phyloP scores from a whole-genome alignment of 345 rosid genomes.

The Corymbia maculata region DNA sequence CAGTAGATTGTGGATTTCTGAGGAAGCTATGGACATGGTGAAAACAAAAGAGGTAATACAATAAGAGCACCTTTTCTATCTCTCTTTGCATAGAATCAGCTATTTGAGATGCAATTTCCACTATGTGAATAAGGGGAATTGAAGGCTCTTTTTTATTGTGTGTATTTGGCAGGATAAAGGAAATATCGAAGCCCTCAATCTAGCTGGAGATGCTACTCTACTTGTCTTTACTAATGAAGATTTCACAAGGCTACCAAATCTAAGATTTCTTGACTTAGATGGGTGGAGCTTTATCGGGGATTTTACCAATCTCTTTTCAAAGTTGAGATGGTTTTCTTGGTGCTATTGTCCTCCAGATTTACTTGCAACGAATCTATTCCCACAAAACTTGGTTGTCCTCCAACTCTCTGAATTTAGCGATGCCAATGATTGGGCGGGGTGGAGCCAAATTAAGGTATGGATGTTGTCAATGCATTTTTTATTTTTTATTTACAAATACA shows the following conservation, averaged over 20 bases:
- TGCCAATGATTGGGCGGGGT: neutral
- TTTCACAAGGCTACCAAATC: neutral
- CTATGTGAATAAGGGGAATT: neutral
- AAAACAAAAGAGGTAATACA: neutral
- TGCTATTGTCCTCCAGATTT: neutral
- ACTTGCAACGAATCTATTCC: neutral
- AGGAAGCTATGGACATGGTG: neutral
- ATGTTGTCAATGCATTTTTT: neutral
- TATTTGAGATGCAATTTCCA: neutral
- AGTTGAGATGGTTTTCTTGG: neutral
- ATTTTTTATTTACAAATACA: neutral
- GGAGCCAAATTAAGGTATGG: neutral
- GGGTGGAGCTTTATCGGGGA: neutral
- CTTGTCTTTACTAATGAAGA: neutral
- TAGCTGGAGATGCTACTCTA: neutral
- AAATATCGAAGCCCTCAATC: neutral
- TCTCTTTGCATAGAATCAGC: neutral
- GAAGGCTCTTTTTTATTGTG: neutral
- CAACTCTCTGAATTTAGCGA: neutral
- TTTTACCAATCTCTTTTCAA: neutral
- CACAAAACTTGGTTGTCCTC: neutral
- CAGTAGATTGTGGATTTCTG: neutral
- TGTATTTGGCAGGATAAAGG: neutral
- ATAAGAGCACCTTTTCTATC: neutral
- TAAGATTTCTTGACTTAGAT: neutral